A percentile compares a stretch with the other conserved stretches of the same genome.
These are phyloP conservation scores for Neopestalotiopsis sp. DNA, from an alignment of 2,329 filamentous ascomycete genomes.

Conservation along the genomic window DNA sequence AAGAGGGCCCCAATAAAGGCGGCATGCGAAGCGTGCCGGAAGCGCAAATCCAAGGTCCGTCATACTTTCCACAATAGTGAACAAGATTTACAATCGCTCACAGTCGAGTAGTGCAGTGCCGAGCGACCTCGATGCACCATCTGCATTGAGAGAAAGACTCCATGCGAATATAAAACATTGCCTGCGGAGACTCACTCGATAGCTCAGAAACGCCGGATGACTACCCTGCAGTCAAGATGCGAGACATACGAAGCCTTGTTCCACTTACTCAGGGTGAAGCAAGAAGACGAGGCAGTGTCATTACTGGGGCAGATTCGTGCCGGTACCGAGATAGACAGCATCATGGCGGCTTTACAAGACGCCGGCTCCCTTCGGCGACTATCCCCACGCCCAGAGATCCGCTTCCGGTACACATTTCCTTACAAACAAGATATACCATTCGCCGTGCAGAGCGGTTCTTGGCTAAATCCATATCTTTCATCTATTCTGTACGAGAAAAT, in stretches of 20 bases:
- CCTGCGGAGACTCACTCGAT: conserved; percentile 31
- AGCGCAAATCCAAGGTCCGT: conserved; percentile 22
- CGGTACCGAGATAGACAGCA: conserved; percentile 26
- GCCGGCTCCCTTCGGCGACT: conserved; percentile 31
- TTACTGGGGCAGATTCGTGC: conserved; percentile 28
- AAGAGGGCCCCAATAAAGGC: conserved; percentile 21
- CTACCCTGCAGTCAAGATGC: conserved; percentile 29
- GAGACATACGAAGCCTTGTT: conserved; percentile 28
- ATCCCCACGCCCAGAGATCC: conserved; percentile 25
- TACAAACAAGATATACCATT: conserved; percentile 28
- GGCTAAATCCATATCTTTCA: conserved; percentile 27
- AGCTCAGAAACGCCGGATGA: conserved; percentile 31
- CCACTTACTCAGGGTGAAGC: conserved; percentile 27
- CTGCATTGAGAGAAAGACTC: conserved; percentile 29
- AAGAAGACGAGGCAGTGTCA: conserved; percentile 25
- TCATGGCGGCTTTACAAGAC: conserved; percentile 28
- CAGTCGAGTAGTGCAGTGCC: conserved; percentile 27
- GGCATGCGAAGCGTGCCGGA: conserved; percentile 22
- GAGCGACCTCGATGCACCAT: conserved; percentile 32
- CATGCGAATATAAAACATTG: conserved; percentile 33
- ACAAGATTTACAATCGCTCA: conserved; percentile 11
- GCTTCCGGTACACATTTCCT: conserved; percentile 33
- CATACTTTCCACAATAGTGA: neutral
- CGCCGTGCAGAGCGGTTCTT: conserved; percentile 16
- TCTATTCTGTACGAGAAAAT: conserved; percentile 26